Evolutionary conservation across 345 rosid species (phyloP), one percentile per base, ranked within the genome.

Genomic region (Melaleuca quinquenervia): DNA sequence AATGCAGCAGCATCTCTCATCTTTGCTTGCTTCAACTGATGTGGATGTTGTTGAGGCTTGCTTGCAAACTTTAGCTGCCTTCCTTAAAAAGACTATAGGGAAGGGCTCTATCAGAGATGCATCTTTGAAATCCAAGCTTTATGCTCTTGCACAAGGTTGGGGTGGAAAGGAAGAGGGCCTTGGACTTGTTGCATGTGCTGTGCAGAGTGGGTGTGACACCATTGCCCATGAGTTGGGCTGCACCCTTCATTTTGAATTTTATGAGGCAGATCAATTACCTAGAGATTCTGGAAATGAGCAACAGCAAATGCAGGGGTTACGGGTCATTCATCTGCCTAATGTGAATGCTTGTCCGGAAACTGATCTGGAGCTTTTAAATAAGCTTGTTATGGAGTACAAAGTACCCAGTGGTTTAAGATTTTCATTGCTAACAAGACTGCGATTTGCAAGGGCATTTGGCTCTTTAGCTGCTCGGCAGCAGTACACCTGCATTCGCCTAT

Each of bases 131-230:
- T 92, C 98, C 5, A 96, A 92, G 91, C 88, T 97, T 78, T 97
- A 95, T 92, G 91, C 98, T 83, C 96, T 97, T 89, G 98, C 98
- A 44, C 99, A 96, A 93, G 99, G 99, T 87, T 97, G 99, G 99
- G 99, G 99, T 5, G 98, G 97, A 84, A 96, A 97, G 90, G 99
- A 97, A 88, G 98, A 95, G 94, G 99, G 99, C 84, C 98, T 97
- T 76, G 99, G 98, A 85, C 91, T 97, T 87, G 91, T 91, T 89
- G 92, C 94, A 45, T 95, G 98, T 92, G 90, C 96, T 88, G 87
- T 93, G 56, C 90, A 89, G 86, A 89, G 92, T 89, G 93, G 90
- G 82, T 93, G 95, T 89, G 98, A 97, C 76, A 91, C 91, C 82
- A 87, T 92, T 82, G 95, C 97, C 50, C 90, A 90, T 90, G 95